phyloP scores from a whole-genome alignment of 495 filamentous ascomycete genomes.

The Cenococcum geophilum region DNA sequence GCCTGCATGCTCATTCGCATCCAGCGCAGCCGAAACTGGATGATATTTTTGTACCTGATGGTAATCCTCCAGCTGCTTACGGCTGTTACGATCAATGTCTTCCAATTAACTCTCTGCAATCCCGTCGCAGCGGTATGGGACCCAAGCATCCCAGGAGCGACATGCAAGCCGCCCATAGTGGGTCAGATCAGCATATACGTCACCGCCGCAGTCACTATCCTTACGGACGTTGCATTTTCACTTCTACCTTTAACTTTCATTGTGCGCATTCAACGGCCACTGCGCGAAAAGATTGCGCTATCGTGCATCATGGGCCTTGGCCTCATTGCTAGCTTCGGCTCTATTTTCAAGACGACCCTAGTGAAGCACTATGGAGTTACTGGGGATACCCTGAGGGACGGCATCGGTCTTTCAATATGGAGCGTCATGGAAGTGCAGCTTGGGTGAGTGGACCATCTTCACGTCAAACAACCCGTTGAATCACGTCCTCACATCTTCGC shows the following conservation, averaged over 20 bases:
- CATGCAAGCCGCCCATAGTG: constrained; percentile 22
- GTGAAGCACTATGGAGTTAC: constrained; percentile 27
- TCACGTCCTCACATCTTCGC: too few species aligned
- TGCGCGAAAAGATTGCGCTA: constrained; percentile 35
- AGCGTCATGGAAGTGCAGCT: constrained; percentile 32
- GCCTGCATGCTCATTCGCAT: constrained; percentile 37
- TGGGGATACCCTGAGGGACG: constrained; percentile 29
- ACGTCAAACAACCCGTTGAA: too few species aligned
- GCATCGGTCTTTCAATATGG: constrained; percentile 31
- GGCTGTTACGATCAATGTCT: constrained; percentile 22
- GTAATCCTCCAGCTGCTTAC: constrained; percentile 29
- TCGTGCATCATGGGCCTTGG: constrained; percentile 36
- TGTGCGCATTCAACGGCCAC: constrained; percentile 29
- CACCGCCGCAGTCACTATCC: constrained; percentile 28
- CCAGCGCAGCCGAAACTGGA: constrained; percentile 28
- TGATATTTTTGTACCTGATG: constrained; percentile 26
- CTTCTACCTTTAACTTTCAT: constrained; percentile 37
- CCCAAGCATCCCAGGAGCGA: constrained; percentile 17
- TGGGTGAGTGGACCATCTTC: neutral
- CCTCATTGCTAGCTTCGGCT: constrained; percentile 30
- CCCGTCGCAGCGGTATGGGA: constrained; percentile 35
- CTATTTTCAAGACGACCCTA: constrained; percentile 33
- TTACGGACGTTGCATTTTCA: constrained; percentile 35
- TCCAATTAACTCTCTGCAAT: constrained; percentile 33
- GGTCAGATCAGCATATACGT: constrained; percentile 29